Base-by-base conservation (phyloP, 2,329 filamentous ascomycete species). In the Immersiporthe knoxdaviesiana region DNA sequence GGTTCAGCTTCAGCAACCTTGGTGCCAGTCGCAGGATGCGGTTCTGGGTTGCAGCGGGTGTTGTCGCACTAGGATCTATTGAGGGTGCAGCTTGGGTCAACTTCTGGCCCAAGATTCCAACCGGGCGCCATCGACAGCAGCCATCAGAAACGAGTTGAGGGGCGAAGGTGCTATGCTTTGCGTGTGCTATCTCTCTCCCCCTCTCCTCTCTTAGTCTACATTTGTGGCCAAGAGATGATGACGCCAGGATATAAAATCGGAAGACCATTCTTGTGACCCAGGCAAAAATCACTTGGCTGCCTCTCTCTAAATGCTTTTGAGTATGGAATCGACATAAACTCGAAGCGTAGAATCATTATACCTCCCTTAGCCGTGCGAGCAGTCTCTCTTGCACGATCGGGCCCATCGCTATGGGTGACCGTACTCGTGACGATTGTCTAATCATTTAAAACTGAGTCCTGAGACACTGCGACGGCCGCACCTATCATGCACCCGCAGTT, bases 21-120 rank as follows among this genome's bases (percentile, higher is more conserved):
- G 67, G 66, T 12, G 70, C 72, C 32, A 76, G 71, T 66, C 74
- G 73, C 18, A 67, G 72, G 61, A 63, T 63, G 44, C 72, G 74
- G 8, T 32, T 47, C 50, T 70, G 61, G 18, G 18, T 77, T 21
- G 47, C 44, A 3, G 69, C 66, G 5, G 67, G 62, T 59, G 63
- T 76, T 44, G 66, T 61, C 12, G 67, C 73, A 2, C 14, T 75
- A 39, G 72, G 62, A 0, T 37, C 39, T 16, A 60, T 69, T 16
- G 76, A 77, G 70, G 63, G 35, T 18, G 72, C 70, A 18, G 65
- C 71, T 30, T 76, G 72, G 72, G 52, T 71, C 37, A 74, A 70
- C 35, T 74, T 73, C 44, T 73, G 71, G 63, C 75, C 75, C 1
- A 72, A 68, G 72, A 71, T 75, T 12, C n/a, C n/a, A n/a, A 56